Conservation (phyloP, 2,329 filamentous ascomycete species). For the Pseudogymnoascus verrucosus region DNA sequence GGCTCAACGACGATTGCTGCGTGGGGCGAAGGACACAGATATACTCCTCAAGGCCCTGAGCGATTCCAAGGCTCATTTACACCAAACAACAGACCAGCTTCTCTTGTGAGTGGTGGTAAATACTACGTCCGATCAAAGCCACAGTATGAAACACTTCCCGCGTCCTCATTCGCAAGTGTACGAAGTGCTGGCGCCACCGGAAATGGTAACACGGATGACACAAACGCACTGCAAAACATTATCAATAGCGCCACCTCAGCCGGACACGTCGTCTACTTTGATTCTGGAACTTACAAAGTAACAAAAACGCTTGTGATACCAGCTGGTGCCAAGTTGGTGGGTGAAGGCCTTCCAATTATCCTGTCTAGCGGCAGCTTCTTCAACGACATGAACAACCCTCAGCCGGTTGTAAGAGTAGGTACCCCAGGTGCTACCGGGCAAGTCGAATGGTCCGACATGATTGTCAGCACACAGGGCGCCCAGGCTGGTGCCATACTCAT, state of each 20-base stretch:
- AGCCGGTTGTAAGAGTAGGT: conserved; percentile 44
- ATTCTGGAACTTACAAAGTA: conserved; percentile 47
- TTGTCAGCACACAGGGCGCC: conserved; percentile 52
- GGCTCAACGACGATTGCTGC: conserved; percentile 60
- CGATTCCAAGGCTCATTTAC: conserved; percentile 33
- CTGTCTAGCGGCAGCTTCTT: conserved; percentile 35
- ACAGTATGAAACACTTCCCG: conserved; percentile 38
- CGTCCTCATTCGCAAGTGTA: conserved; percentile 36
- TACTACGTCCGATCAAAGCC: conserved; percentile 46
- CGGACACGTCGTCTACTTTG: conserved; percentile 48
- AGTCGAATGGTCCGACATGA: conserved; percentile 56
- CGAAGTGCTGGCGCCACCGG: conserved; percentile 39
- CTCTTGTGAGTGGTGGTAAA: conserved; percentile 38
- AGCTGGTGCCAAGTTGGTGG: conserved; percentile 31
- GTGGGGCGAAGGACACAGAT: conserved; percentile 73
- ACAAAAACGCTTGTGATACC: conserved; percentile 41
- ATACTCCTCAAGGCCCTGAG: conserved; percentile 42
- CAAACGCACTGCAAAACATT: conserved; percentile 48
- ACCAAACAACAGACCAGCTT: conserved; percentile 35
- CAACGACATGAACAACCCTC: conserved; percentile 34
- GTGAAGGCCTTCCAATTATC: conserved; percentile 37
- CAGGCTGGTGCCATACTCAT: conserved; percentile 55
- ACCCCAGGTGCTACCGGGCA: conserved; percentile 45
- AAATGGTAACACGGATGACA: conserved; percentile 52
- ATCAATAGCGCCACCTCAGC: conserved; percentile 41